These are phyloP conservation scores for Aspergillus niger DNA, from an alignment of 2,329 filamentous ascomycete genomes.

Conservation along the genomic window DNA sequence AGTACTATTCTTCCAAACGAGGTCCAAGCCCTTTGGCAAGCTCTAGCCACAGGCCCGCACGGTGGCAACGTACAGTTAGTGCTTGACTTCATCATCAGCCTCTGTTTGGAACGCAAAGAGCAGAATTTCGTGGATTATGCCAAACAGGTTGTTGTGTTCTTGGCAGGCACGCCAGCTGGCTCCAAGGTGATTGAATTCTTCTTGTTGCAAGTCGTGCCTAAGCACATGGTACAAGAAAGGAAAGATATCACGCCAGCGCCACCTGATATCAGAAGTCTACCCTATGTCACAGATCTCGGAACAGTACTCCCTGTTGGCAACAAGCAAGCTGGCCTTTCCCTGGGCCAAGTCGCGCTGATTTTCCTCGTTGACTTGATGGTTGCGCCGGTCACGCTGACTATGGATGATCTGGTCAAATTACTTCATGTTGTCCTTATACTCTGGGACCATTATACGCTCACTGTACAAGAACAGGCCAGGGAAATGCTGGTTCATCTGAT, in stretches of 20 bases:
- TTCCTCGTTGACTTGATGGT: constrained; percentile 95
- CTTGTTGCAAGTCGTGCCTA: constrained; percentile 84
- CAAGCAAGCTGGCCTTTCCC: constrained; percentile 87
- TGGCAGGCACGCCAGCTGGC: constrained; percentile 82
- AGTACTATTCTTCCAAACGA: constrained; percentile 89
- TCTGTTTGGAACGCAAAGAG: constrained; percentile 90
- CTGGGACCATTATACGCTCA: constrained; percentile 94
- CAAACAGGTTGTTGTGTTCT: constrained; percentile 95
- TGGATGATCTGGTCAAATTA: constrained; percentile 80
- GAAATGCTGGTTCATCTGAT: constrained; percentile 98
- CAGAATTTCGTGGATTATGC: constrained; percentile 98
- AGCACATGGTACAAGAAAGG: constrained; percentile 93
- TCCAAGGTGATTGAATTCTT: constrained; percentile 94
- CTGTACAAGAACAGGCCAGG: constrained; percentile 93
- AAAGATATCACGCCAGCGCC: constrained; percentile 67
- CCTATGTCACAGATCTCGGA: constrained; percentile 84
- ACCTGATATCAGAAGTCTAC: constrained; percentile 71
- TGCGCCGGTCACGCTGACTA: constrained; percentile 76
- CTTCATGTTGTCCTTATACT: constrained; percentile 89
- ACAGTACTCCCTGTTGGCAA: constrained; percentile 80
- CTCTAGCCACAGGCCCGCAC: constrained; percentile 87
- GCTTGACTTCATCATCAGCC: constrained; percentile 91
- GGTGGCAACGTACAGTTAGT: constrained; percentile 92
- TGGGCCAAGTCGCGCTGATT: constrained; percentile 91
- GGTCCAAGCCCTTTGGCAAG: constrained; percentile 96